Evolutionary conservation across 192 early-diverging fungal genomes (phyloP).

Genomic region (Coemansia sp.): DNA sequence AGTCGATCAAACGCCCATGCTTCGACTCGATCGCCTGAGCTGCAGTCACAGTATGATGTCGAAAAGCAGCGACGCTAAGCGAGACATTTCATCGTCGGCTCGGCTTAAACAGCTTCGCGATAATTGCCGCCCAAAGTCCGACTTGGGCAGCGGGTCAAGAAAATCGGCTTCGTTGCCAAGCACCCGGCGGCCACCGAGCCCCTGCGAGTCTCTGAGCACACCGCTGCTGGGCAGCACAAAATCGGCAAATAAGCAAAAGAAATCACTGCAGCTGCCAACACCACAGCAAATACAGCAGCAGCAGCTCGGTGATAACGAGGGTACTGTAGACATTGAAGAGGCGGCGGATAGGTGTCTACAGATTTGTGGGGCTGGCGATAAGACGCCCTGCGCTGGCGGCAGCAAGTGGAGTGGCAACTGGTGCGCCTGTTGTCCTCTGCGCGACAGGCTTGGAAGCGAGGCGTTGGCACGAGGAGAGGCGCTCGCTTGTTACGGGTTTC

Average conservation of each 20-base stretch:
- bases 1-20: conserved; percentile 22
- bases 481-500: conserved; percentile 34
- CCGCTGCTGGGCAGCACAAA: conserved; percentile 1
- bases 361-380: conserved; percentile 7
- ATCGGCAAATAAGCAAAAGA: neutral
- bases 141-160: conserved; percentile 11
- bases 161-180: neutral
- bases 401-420: conserved; percentile 35
- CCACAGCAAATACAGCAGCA: too few species aligned
- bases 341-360: conserved; percentile 18
- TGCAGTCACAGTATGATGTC: neutral
- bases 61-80: neutral
- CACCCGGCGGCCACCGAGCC: neutral
- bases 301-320: neutral
- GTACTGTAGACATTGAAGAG: conserved; percentile 34
- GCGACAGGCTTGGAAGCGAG: conserved; percentile 9
- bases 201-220: conserved; percentile 15
- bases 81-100: neutral
- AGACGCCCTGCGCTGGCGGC: conserved; percentile 10
- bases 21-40: conserved; percentile 22
- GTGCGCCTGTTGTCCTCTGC: conserved; percentile 44
- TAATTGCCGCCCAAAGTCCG: conserved; percentile 37
- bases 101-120: conserved; percentile 30
- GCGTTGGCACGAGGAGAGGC: neutral
- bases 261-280: neutral